Percentiles rank a stretch among this genome's conserved stretches.
Evolutionary conservation across 495 filamentous ascomycete species (phyloP).

Genomic region (Staphylotrichum longicolle): DNA sequence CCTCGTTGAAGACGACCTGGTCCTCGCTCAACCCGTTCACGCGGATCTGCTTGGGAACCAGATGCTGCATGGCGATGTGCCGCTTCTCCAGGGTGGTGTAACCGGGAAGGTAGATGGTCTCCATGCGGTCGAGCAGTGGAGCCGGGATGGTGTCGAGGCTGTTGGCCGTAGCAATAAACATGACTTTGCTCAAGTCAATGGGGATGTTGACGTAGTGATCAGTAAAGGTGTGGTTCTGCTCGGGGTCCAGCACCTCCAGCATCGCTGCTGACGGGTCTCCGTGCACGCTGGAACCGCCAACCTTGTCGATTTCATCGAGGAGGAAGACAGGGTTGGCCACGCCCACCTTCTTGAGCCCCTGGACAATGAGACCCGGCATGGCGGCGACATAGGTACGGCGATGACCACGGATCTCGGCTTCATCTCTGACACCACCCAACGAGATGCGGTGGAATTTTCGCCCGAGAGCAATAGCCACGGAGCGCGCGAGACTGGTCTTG

Average conservation of each 20-base stretch:
- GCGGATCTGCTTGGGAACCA: constrained; percentile 89
- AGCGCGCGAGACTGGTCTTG: constrained; percentile 94
- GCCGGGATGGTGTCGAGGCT: constrained; percentile 92
- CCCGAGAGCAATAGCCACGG: constrained; percentile 85
- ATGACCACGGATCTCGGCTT: constrained; percentile 96
- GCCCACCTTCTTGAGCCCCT: constrained; percentile 92
- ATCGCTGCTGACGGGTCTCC: constrained; percentile 98
- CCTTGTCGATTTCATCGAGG: constrained; percentile 98
- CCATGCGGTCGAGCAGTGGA: constrained; percentile 95
- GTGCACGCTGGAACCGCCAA: constrained; percentile 87
- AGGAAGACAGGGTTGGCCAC: constrained; percentile 95
- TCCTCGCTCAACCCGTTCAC: constrained; percentile 70
- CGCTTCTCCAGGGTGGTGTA: constrained; percentile 99
- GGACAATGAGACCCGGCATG: constrained; percentile 95
- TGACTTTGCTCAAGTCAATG: constrained; percentile 90
- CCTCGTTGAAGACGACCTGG: constrained; percentile 71
- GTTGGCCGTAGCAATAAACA: constrained; percentile 99
- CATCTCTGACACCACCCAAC: constrained; percentile 91
- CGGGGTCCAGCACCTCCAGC: constrained; percentile 96
- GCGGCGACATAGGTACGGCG: constrained; percentile 96
- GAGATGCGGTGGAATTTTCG: constrained; percentile 98
- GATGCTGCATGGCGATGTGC: constrained; percentile 88
- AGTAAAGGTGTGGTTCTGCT: constrained; percentile 92
- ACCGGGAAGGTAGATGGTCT: constrained; percentile 85
- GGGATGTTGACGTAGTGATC: constrained; percentile 98